Base-by-base conservation (phyloP, 2,329 filamentous ascomycete species). In the Tolypocladium ovalisporum region DNA sequence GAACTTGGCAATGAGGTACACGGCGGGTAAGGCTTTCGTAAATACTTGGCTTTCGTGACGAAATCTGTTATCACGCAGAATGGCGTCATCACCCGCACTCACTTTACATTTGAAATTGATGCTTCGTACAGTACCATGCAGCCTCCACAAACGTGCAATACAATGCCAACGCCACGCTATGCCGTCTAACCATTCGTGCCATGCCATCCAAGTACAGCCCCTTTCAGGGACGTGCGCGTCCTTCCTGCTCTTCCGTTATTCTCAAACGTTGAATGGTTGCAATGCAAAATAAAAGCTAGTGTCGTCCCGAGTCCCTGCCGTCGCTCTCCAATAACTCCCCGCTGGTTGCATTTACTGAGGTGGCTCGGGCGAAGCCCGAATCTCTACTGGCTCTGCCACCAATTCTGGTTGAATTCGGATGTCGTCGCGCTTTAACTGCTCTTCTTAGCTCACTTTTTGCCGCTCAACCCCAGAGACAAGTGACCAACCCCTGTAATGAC, bases 401-500 rank as follows among this genome's bases (percentile, higher is more conserved):
- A 59, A 63, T 57, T 32, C 59, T 49, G 57, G 13, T 19, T 58
- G 58, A 53, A 54, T 40, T 29, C 54, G 40, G 49, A 59, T 44
- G 32, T 58, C 54, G 39, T 54, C 53, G 35, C 52, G 52, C 57
- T 61, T 52, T 22, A 60, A 56, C 61, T 65, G 57, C 52, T 60
- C 54, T 44, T 44, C 63, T 71, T 71, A 69, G 67, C 64, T 63
- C 64, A 62, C 60, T 60, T 65, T 65, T 64, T 64, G 54, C 59
- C 62, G 55, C 70, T 71, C 63, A 74, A 74, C 58, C 78, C 75
- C 39, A 82, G 61, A 55, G 74, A 72, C 55, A 85, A 67, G 60
- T 81, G 74, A 70, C 77, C 76, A 70, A 86, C 69, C 56, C 83
- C 83, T 22, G 82, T 84, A 56, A 85, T 84, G 34, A 83, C 63